Evolutionary conservation across 306 rosid genomes (phyloP).

Genomic region (Glycine tomentella): DNA sequence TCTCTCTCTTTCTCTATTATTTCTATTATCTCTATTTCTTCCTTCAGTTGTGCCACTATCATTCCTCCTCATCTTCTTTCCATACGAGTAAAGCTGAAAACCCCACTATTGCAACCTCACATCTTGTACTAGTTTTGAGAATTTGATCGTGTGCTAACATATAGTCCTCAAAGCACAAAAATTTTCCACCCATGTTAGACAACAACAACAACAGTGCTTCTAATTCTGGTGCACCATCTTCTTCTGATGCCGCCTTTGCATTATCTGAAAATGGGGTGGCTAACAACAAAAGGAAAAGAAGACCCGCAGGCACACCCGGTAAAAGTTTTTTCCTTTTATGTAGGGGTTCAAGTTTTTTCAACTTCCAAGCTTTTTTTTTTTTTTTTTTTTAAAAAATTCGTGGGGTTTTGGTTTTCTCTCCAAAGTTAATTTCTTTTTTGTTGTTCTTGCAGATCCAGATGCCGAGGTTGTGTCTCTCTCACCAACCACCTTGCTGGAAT

Average conservation of each 20-base stretch:
- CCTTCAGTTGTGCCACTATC: conserved; percentile 27
- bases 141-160: conserved; percentile 33
- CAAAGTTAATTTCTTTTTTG: neutral
- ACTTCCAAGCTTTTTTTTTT: too few species aligned
- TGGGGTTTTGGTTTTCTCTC: neutral
- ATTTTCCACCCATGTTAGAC: conserved; percentile 66
- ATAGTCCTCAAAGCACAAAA: conserved; percentile 36
- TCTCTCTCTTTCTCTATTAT: conserved; percentile 31
- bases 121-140: conserved; percentile 46
- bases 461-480: conserved; percentile 95
- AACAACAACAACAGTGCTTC: neutral
- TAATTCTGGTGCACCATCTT: conserved; percentile 55
- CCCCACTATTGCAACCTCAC: conserved; percentile 58
- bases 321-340: neutral
- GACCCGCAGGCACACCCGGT: conserved; percentile 99
- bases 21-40: neutral
- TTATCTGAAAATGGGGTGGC: conserved; percentile 61
- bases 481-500: conserved; percentile 84
- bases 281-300: conserved; percentile 86
- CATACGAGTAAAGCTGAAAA: conserved; percentile 67
- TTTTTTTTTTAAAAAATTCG: neutral
- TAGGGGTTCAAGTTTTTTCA: neutral
- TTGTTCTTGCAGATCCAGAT: conserved; percentile 74
- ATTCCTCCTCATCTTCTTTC: conserved; percentile 18
- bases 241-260: conserved; percentile 57